These are phyloP conservation scores for Acacia crassicarpa DNA, from an alignment of 306 rosid genomes.

Conservation along the genomic window DNA sequence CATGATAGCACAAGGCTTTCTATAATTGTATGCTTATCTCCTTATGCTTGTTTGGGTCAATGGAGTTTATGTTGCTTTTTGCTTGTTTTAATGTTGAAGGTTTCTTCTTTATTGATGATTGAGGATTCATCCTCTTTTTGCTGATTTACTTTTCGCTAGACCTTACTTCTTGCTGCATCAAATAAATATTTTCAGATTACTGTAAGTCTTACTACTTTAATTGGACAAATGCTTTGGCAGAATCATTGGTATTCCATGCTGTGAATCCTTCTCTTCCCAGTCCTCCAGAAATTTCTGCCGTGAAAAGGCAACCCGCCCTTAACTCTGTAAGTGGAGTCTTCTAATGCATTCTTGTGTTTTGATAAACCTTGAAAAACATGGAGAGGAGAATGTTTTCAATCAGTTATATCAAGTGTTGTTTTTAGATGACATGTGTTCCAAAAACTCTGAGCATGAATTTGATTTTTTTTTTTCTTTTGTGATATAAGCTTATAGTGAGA, in stretches of 20 bases:
- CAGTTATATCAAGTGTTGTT: background rate
- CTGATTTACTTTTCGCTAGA: background rate
- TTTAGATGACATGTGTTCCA: background rate
- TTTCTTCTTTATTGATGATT: slow-evolving; percentile 14
- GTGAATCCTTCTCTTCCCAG: slow-evolving; percentile 47
- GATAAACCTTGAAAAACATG: slow-evolving; percentile 10
- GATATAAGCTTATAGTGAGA: background rate
- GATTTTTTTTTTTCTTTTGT: too few species aligned
- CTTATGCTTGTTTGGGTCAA: slow-evolving; percentile 17
- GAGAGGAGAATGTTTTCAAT: background rate
- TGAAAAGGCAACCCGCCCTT: slow-evolving; percentile 56
- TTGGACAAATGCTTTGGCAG: slow-evolving; percentile 56
- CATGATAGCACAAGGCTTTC: background rate
- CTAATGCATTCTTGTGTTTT: slow-evolving; percentile 23
- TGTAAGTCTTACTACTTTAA: slow-evolving; percentile 33
- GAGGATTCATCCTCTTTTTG: background rate
- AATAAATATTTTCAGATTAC: slow-evolving; percentile 17
- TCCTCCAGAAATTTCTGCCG: slow-evolving; percentile 58
- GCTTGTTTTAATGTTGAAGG: slow-evolving; percentile 1
- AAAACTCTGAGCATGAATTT: background rate
- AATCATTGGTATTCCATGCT: slow-evolving; percentile 44
- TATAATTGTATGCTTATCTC: background rate
- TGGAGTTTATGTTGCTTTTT: background rate
- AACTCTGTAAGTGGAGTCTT: slow-evolving; percentile 66
- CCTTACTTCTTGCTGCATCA: slow-evolving; percentile 10